These are phyloP conservation scores for Boletus albobrunnescens DNA, from an alignment of 1,284 basidiomycete species.

Conservation along the genomic window DNA sequence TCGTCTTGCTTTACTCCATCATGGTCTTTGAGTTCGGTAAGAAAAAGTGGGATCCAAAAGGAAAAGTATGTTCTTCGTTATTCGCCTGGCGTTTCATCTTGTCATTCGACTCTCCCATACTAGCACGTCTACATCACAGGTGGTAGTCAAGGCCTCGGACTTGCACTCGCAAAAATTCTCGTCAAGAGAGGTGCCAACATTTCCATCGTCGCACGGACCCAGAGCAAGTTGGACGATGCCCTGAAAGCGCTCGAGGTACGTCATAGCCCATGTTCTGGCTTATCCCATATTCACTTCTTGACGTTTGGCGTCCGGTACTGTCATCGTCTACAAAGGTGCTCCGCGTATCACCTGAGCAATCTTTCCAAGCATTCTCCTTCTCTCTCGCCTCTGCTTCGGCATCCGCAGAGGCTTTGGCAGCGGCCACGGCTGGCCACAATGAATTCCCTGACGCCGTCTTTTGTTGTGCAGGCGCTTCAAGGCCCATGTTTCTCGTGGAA, in stretches of 20 bases:
- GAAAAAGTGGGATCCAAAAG: slow-evolving; percentile 34
- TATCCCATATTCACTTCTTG: too few relatives aligned
- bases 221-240: slow-evolving; percentile 52
- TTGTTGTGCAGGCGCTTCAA: slow-evolving; percentile 61
- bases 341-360: slow-evolving; percentile 44
- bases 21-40: slow-evolving; percentile 26
- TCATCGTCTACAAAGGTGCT: too few relatives aligned
- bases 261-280: neutral
- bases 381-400: slow-evolving; percentile 45
- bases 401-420: slow-evolving; percentile 48
- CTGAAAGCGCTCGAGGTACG: slow-evolving; percentile 51
- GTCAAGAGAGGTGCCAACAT: slow-evolving; percentile 63
- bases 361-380: slow-evolving; percentile 49
- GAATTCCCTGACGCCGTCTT: slow-evolving; percentile 62
- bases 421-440: slow-evolving; percentile 44
- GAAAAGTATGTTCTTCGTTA: slow-evolving; percentile 16
- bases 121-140: slow-evolving; percentile 34
- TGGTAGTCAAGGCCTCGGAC: slow-evolving; percentile 57
- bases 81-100: neutral
- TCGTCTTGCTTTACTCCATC: slow-evolving; percentile 10
- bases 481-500: slow-evolving; percentile 63
- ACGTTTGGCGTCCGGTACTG: too few relatives aligned
- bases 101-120: neutral
- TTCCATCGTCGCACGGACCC: slow-evolving; percentile 65
- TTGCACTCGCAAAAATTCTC: slow-evolving; percentile 59